Percentiles rank a stretch among this genome's conserved stretches.
These are phyloP conservation scores for Goffeauzyma gilvescens DNA, from an alignment of 768 basidiomycete genomes.

Conservation along the genomic window DNA sequence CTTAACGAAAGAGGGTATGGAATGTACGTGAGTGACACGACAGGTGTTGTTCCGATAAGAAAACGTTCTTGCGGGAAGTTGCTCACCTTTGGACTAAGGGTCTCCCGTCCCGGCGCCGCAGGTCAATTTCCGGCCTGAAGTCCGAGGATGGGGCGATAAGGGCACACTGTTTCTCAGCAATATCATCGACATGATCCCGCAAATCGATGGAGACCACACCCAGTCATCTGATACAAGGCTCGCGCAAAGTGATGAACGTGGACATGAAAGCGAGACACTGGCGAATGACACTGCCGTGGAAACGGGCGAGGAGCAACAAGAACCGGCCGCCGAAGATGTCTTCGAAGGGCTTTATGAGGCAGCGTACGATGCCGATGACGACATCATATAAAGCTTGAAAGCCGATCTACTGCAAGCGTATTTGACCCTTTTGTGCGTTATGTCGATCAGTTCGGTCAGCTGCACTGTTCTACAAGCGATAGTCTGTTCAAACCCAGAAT, in stretches of 20 bases:
- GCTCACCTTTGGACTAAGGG: not conserved
- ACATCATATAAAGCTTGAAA: too few species aligned
- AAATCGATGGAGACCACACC: not conserved
- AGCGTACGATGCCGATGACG: conserved; percentile 6
- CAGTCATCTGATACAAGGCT: not conserved
- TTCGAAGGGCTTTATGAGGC: conserved; percentile 10
- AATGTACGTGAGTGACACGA: conserved; percentile 44
- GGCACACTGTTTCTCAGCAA: conserved; percentile 51
- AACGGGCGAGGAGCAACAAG: conserved; percentile 1
- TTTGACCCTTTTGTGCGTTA: too few species aligned
- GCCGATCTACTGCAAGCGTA: too few species aligned
- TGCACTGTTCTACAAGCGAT: too few species aligned
- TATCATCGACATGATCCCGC: conserved; percentile 40
- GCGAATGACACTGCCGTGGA: not conserved
- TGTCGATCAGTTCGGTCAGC: too few species aligned
- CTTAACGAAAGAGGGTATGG: conserved; percentile 44
- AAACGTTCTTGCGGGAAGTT: not conserved
- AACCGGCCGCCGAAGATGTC: conserved; percentile 9
- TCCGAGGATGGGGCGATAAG: conserved; percentile 65
- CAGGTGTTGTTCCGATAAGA: not conserved
- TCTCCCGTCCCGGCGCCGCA: conserved; percentile 3
- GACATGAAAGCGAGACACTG: conserved; percentile 2
- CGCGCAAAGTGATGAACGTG: not conserved
- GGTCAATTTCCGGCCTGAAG: conserved; percentile 62
- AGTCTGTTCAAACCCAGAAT: too few species aligned